Evolutionary conservation across 352 stramenopile species (phyloP), one percentile per base, ranked within the genome.

Genomic region (Pythium monospermum): DNA sequence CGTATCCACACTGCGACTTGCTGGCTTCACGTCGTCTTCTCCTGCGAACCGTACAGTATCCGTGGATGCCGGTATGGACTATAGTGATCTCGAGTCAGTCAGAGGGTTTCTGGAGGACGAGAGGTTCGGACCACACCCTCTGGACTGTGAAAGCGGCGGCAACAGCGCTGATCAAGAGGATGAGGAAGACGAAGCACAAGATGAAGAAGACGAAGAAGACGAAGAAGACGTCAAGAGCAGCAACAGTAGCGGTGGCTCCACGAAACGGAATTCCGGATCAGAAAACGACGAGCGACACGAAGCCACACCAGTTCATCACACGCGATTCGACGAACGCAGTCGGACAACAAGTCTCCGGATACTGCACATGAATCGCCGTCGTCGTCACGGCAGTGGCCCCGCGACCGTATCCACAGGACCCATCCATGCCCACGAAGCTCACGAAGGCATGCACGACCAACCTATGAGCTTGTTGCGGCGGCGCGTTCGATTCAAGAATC

Each of bases 401-500:
- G 27, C 10, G 38, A 32, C 23, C 23, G 23, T 5, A 37, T 18
- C 0, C 18, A 40, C 8, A 45, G 15, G 25, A 5, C 25, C 6
- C 4, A 11, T 2, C 2, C 66, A 76, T 39, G 44, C 45, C 8
- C 51, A 73, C 25, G 55, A 60, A 7, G 18, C 36, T 1, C 31
- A 57, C 25, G 31, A 48, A 0, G 53, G 54, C 10, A 21, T 43
- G 23, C 26, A 62, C 3, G 49, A 70, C 2, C 47, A 62, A 18
- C 69, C 70, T n/a, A 65, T 72, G 53, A 84, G 70, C 32, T 4
- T 84, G 6, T 23, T 71, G 23, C 63, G 71, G 6, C 46, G 63
- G 35, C 57, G 57, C 23, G 49, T 83, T 1, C 60, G 46, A 16
- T 76, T 83, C 50, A 74, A 63, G 44, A 78, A 81, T 41, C 61